Percentiles rank a stretch among this genome's conserved stretches.
Evolutionary conservation across 2,329 filamentous ascomycete genomes (phyloP).

Genomic region (Penicillium sp.): DNA sequence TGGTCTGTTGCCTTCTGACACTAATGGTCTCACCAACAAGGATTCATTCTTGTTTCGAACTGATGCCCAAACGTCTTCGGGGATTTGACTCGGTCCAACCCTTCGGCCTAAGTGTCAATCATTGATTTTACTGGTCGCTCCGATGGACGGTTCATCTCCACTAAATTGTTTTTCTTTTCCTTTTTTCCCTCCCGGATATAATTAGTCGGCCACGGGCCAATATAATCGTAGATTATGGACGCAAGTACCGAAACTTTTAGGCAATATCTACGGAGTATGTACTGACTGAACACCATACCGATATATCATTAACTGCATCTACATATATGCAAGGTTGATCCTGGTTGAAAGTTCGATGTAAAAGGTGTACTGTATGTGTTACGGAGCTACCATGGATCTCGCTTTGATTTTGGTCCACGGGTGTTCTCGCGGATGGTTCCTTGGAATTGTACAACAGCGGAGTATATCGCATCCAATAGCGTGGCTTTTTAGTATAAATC

Average conservation of each 20-base stretch:
- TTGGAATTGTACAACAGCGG: not conserved
- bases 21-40: conserved; percentile 1
- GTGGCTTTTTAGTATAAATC: not conserved
- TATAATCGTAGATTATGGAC: not conserved
- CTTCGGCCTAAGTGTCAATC: not conserved
- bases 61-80: not conserved
- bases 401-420: not conserved
- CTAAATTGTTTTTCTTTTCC: not conserved
- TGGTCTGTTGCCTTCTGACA: not conserved
- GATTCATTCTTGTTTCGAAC: conserved; percentile 12
- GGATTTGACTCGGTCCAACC: not conserved
- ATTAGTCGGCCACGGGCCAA: not conserved
- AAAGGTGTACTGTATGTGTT: not conserved
- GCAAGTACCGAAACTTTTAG: not conserved
- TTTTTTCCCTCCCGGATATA: not conserved
- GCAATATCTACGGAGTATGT: not conserved
- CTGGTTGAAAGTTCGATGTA: not conserved
- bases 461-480: conserved; percentile 6
- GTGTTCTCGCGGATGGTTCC: not conserved
- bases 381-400: not conserved
- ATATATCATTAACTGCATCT: not conserved
- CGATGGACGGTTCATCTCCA: not conserved
- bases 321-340: not conserved
- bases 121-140: not conserved
- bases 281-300: not conserved